Base-by-base conservation (phyloP, 768 basidiomycete species). In the Saitozyma sp. region DNA sequence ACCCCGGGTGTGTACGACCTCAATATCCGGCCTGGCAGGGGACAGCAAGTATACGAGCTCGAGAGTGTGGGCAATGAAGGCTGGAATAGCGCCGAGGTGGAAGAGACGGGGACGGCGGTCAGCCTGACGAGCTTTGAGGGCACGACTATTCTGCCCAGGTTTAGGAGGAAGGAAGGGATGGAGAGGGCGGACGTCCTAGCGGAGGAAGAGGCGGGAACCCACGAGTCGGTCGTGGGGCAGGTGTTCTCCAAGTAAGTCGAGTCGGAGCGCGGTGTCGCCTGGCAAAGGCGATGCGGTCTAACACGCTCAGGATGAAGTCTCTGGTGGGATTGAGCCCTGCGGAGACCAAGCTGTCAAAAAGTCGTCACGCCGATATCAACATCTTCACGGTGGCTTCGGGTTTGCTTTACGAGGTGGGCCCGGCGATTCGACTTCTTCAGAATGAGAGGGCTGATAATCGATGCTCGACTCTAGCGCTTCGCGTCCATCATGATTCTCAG, bases 341-440 rank as follows among this genome's bases (percentile, higher is more conserved):
- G 7, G 42, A 46, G 6, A 58, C 58, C 29, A 60, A 71, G 0
- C 57, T 70, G 1, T 56, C 70, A 0, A 72, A 64, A 41, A 76
- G 67, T 16, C 57, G 73, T 41, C 89, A 91, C 68, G 93, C 95
- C 8, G 91, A 96, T 40, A 96, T 98, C 80, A 98, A 99, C 72
- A 95, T 99, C 67, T 98, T 99, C 80, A 99, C 96, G 0, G 95
- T 99, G 16, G 96, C 96, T 8, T 98, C 96, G 0, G 96, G 96
- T 0, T 80, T 95, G 56, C 83, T 99, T 2, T 99, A 98, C 65
- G 96, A 98, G 86, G 95, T 93, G 45, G 45, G 45, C 45, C 13
- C 13, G n/a, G 45, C 13, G 45, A 46, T 13, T 11, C 45, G 13
- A 46, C 6, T 29, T 29, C 29, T 29, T 29, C 29, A 29, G 29